Base-by-base conservation (phyloP, 257 asterid species). In the Solanum gracilifrons region DNA sequence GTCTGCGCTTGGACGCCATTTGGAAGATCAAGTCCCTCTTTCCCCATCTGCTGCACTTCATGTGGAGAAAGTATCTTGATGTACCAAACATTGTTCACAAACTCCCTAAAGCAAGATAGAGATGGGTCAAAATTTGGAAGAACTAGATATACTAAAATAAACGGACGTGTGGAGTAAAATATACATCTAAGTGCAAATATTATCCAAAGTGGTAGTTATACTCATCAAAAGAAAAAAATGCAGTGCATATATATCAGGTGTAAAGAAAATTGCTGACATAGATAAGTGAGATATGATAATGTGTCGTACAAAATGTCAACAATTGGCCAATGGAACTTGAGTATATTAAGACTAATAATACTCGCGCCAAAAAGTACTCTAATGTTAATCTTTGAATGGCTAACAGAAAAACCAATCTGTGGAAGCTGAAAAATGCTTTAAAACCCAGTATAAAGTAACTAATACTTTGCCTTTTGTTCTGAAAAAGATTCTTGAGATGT, bases 31-130 rank as follows among this genome's bases (percentile, higher is more conserved):
- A 94, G 93, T 76, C 98, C 97, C 13, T 92, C 97, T 92, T 93
- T 96, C 74, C 96, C 97, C 98, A 96, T 94, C 88, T 96, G 99
- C 87, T 95, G 98, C 93, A 95, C 98, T 91, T 96, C 98, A 21
- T 85, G 90, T 8, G 99, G 98, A 77, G 98, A 95, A 71, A 96
- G 95, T 83, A 96, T 96, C 94, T 95, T 96, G 94, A 96, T 95
- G 87, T 93, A 94, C 96, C 95, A 93, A 23, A 96, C 98, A 46
- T 55, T 96, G 90, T 95, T 96, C 21, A 95, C 95, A 58, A 96
- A 96, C 89, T 94, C 98, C 98, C 99, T 96, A 87, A 72, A 36
- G 83, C 11, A 68, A 72, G 64, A 39, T 55, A 66, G 66, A 32
- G 37, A 36, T 18, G 36, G 79, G 9, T 32, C 9, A 35, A 84